A percentile compares a stretch with the other conserved stretches of the same genome.
These are phyloP conservation scores for Calendula officinalis DNA, from an alignment of 129 eudicot species.

Conservation along the genomic window DNA sequence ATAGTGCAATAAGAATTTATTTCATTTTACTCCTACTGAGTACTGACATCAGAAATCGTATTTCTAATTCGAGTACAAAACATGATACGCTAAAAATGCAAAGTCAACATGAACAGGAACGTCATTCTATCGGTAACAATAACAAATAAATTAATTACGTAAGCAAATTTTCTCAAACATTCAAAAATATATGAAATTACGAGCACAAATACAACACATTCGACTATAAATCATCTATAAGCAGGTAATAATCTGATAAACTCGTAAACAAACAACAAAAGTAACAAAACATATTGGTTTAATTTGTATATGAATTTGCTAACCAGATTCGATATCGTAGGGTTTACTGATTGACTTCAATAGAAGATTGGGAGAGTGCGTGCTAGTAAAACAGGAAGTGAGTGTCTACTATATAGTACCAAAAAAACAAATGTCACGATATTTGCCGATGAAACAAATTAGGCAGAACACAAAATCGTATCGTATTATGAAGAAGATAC, in stretches of 20 bases:
- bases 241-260: not conserved
- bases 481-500: no score
- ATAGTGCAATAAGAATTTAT: no score
- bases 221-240: constrained; percentile 1
- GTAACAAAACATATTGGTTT: not conserved
- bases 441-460: no score
- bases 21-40: no score
- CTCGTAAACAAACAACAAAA: not conserved
- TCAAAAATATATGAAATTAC: constrained; percentile 6
- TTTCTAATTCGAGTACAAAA: not conserved
- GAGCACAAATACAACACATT: constrained; percentile 3
- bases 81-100: not conserved
- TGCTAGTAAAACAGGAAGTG: not conserved
- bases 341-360: not conserved
- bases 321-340: constrained; percentile 15
- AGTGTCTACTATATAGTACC: constrained; percentile 12
- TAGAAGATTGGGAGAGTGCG: not conserved
- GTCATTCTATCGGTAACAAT: not conserved
- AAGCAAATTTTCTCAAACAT: not conserved
- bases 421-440: no score
- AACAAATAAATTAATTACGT: not conserved
- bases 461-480: no score
- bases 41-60: not conserved
- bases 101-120: constrained; percentile 5
- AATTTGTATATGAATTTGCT: constrained; percentile 3